Conservation (phyloP, 1,284 basidiomycete species). For the Cryptococcus maquisensis region DNA sequence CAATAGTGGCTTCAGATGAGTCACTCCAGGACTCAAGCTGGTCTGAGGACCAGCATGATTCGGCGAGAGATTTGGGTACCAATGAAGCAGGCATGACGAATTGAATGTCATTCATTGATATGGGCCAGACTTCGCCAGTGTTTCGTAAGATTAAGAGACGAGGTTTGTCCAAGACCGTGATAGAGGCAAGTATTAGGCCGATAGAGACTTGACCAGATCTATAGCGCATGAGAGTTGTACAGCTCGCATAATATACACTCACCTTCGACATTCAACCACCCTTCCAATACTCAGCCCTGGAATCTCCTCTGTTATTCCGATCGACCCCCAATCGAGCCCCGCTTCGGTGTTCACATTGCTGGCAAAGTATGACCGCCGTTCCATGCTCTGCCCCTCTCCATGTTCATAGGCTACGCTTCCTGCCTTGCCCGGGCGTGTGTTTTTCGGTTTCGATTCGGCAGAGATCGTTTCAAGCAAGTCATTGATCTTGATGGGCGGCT, state of each 20-base stretch:
- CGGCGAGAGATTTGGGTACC: conserved; percentile 16
- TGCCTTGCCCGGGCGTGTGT: conserved; percentile 13
- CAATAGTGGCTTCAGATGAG: conserved; percentile 10
- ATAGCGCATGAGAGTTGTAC: neutral
- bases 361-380: conserved; percentile 20
- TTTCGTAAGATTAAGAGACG: conserved; percentile 36
- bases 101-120: conserved; percentile 41
- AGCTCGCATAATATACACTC: conserved; percentile 2
- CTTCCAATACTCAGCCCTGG: conserved; percentile 31
- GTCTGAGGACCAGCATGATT: conserved; percentile 28
- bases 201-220: conserved; percentile 25
- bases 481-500: neutral
- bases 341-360: conserved; percentile 15
- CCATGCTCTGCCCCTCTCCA: conserved; percentile 15
- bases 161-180: conserved; percentile 22
- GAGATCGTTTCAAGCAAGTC: no score
- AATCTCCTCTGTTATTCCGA: conserved; percentile 12
- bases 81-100: conserved; percentile 42
- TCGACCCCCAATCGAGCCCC: conserved; percentile 11
- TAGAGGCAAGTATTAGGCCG: conserved; percentile 35
- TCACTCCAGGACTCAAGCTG: conserved; percentile 22
- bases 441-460: no score
- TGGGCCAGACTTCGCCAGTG: conserved; percentile 41
- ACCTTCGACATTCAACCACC: conserved; percentile 40
- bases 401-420: conserved; percentile 5